Conservation (phyloP, 1,284 basidiomycete genomes). For the Ceratobasidium sp. region DNA sequence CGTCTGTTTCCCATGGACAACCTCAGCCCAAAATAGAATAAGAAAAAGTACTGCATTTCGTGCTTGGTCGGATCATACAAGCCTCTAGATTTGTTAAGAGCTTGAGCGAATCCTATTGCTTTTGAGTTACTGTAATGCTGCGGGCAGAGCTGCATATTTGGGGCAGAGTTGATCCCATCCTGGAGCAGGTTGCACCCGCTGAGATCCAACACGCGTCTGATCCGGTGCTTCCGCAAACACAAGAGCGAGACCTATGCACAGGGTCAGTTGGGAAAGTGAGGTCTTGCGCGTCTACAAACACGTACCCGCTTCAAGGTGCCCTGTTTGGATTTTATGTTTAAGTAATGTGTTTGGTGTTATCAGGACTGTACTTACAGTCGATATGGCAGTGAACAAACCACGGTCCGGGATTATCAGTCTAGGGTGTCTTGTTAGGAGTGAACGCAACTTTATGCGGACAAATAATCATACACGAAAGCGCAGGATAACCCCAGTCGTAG, state of each 20-base stretch:
- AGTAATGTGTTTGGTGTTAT: no score
- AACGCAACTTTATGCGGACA: no score
- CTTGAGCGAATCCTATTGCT: no score
- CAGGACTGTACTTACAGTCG: constrained; percentile 20
- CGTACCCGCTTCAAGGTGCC: constrained; percentile 42
- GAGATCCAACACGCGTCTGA: constrained; percentile 58
- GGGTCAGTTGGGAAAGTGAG: no score
- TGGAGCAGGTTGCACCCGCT: constrained; percentile 20
- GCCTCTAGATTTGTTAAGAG: background rate
- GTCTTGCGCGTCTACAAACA: no score
- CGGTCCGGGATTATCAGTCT: constrained; percentile 83
- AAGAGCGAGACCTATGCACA: constrained; percentile 64
- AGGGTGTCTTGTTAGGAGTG: no score
- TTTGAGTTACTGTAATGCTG: constrained; percentile 36
- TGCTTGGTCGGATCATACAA: background rate
- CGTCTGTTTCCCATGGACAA: background rate
- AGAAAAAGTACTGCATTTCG: background rate
- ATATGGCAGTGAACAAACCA: constrained; percentile 74
- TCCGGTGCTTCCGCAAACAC: constrained; percentile 83
- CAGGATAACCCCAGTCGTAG: constrained; percentile 24
- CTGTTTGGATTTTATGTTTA: no score
- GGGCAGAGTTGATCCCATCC: constrained; percentile 41
- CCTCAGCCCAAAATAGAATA: constrained; percentile 12
- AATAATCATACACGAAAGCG: constrained; percentile 38
- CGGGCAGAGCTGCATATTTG: constrained; percentile 23